Evolutionary conservation across 345 rosid genomes (phyloP).

Genomic region (Lenwebbia sp.): DNA sequence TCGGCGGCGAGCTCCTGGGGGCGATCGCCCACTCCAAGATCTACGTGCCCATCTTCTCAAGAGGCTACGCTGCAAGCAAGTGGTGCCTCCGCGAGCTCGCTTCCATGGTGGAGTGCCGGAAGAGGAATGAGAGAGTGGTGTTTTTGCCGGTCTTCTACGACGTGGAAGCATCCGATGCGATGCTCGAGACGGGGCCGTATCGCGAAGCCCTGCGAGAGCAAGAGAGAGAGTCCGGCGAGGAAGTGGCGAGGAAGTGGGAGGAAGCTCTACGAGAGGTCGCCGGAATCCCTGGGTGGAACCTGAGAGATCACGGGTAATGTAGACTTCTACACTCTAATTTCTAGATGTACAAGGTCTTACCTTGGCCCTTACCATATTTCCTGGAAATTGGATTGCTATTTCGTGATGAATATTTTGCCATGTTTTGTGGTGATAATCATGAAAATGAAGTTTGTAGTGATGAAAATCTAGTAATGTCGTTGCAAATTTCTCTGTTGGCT

Average conservation of each 20-base stretch:
- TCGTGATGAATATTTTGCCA: not conserved
- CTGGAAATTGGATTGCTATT: not conserved
- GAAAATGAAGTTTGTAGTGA: not conserved
- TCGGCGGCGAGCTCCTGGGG: not conserved
- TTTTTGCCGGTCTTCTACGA: not conserved
- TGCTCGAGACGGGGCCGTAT: not conserved
- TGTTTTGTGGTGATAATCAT: not conserved
- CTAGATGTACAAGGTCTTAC: not conserved
- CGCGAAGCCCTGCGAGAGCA: not conserved
- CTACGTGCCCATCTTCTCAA: not conserved
- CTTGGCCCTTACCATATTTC: not conserved
- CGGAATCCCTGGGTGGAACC: not conserved
- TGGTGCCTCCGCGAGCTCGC: not conserved
- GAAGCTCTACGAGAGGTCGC: not conserved
- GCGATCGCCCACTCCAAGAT: not conserved
- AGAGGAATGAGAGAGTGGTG: not conserved
- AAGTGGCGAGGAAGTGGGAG: not conserved
- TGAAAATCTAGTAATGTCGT: not conserved
- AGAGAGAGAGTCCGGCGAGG: not conserved
- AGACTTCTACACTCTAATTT: not conserved
- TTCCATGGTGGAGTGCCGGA: not conserved
- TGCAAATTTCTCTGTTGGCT: not conserved
- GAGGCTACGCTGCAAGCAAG: not conserved
- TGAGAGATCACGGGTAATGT: not conserved
- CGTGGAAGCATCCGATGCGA: not conserved